These are phyloP conservation scores for Trichosporon sp. DNA, from an alignment of 1,284 basidiomycete genomes.

Conservation along the genomic window DNA sequence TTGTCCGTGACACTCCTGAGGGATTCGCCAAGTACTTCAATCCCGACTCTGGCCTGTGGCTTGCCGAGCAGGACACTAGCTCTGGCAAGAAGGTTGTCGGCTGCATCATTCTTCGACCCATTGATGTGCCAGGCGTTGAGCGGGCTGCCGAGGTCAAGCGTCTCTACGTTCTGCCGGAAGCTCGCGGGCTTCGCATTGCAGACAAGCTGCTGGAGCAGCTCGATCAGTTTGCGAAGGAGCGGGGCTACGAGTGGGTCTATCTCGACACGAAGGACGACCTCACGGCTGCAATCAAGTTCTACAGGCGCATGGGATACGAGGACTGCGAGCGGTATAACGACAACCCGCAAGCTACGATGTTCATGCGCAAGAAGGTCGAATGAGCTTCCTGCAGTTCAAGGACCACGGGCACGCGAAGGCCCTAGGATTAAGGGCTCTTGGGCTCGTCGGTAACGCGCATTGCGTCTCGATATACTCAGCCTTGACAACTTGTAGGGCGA, in stretches of 20 bases:
- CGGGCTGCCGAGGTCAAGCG: constrained; percentile 25
- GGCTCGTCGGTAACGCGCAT: too few relatives aligned
- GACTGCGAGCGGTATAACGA: constrained; percentile 26
- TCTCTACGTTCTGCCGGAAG: constrained; percentile 23
- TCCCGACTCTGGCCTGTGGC: constrained; percentile 36
- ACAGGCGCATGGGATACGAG: constrained; percentile 24
- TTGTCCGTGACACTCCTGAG: constrained; percentile 34
- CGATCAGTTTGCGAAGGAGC: neutral
- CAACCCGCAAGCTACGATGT: constrained; percentile 29
- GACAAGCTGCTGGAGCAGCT: constrained; percentile 22
- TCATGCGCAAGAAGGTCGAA: constrained; percentile 24
- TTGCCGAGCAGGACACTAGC: constrained; percentile 23
- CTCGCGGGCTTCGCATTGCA: constrained; percentile 21
- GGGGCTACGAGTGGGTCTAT: constrained; percentile 22
- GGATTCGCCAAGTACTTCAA: constrained; percentile 41
- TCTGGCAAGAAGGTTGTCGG: constrained; percentile 20
- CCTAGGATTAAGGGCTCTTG: too few relatives aligned
- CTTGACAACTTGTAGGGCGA: too few relatives aligned
- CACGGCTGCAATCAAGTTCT: constrained; percentile 24
- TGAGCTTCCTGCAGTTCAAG: neutral
- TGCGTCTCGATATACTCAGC: too few relatives aligned
- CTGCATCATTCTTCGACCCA: constrained; percentile 27
- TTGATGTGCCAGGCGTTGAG: neutral
- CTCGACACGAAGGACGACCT: constrained; percentile 30
- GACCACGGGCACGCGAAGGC: too few relatives aligned